Base-by-base conservation (phyloP, 352 stramenopile genomes). In the Phytopythium ostracodes region DNA sequence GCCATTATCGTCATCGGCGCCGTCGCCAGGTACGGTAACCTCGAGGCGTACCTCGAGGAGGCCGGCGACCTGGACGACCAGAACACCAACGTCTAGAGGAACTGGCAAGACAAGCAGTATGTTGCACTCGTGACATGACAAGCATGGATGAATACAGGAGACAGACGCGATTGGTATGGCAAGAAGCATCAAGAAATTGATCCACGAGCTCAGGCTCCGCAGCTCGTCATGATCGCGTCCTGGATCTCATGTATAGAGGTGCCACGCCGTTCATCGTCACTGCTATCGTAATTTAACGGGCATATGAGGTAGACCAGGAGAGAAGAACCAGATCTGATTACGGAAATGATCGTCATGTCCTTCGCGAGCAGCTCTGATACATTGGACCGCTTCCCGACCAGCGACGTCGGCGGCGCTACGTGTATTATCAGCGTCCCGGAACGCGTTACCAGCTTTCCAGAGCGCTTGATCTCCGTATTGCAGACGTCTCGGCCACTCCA, bases 1-100 rank as follows among this genome's bases (percentile, higher is more conserved):
- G 81, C 81, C 11, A 91, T 91, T 63, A 76, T 88, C 56, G 79
- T 88, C 14, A 77, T 88, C 51, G 81, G 79, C 33, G 66, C 70
- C 10, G 77, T 91, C 15, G 77, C 79, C 17, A 81, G 82, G 59
- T 91, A 84, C 52, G 79, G 66, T 12, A 71, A 87, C 62, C 36
- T 81, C 0, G 67, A 82, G 53, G 67, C 75, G 56, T 89, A 88
- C 52, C 50, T 89, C 36, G 74, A 87, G 29, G 77, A 86, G 24
- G 71, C 68, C 35, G 75, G 72, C 36, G 71, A 81, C 51, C 9
- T 57, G 43, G 68, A 76, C 31, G 49, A 53, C 25, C 62, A 43
- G 12, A 73, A 78, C 51, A 76, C 67, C 12, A 59, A 68, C 65
- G 71, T 77, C 20, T 75, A 57, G 51, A 27, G 29, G 20, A 3